Evolutionary conservation across 441 rosid genomes (phyloP).

Genomic region (Pelargonium citronellum): DNA sequence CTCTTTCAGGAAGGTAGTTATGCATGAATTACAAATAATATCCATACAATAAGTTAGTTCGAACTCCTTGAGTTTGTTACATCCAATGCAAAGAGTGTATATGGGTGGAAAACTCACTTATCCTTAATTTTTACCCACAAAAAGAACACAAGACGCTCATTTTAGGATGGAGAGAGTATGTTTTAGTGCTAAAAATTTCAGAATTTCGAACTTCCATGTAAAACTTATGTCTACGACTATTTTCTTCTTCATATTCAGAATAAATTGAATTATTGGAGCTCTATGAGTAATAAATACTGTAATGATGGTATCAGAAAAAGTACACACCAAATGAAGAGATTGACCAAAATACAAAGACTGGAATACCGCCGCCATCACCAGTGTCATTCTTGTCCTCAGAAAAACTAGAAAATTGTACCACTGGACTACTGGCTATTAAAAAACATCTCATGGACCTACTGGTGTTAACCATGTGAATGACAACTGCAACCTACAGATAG

Average conservation of each 20-base stretch:
- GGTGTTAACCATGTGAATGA: constrained; percentile 48
- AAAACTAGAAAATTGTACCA: constrained; percentile 52
- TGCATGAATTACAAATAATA: no score
- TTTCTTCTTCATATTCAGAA: background rate
- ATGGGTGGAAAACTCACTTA: no score
- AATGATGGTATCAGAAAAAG: constrained; percentile 11
- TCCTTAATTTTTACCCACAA: no score
- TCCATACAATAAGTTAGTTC: no score
- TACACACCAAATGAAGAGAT: constrained; percentile 55
- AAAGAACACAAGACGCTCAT: no score
- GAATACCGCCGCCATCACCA: constrained; percentile 72
- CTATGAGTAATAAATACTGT: background rate
- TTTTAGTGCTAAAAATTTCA: no score
- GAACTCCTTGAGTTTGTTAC: no score
- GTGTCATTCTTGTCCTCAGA: constrained; percentile 44
- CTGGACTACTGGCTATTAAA: constrained; percentile 44
- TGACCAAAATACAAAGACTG: constrained; percentile 57
- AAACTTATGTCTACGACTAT: background rate
- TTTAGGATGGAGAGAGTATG: no score
- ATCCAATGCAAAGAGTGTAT: no score
- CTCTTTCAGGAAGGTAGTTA: no score
- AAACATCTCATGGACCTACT: constrained; percentile 62
- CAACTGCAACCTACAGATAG: constrained; percentile 45
- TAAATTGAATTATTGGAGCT: constrained; percentile 2
- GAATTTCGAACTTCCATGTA: no score